These are phyloP conservation scores for Rosa lucieae DNA, from an alignment of 306 rosid genomes.

Conservation along the genomic window DNA sequence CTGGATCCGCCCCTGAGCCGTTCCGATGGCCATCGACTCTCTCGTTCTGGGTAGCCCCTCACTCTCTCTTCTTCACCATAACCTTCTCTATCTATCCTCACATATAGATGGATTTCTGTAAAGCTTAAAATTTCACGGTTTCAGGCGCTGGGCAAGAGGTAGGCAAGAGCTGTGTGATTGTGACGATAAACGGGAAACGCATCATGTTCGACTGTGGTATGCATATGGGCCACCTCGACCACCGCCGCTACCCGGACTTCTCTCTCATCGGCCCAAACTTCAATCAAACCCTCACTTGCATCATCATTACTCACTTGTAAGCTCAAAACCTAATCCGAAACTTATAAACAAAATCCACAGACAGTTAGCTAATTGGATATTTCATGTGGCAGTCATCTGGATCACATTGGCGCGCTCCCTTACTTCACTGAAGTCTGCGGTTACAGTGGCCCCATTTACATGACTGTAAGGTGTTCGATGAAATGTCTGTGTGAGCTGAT, in stretches of 20 bases:
- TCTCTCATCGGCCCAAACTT: constrained; percentile 46
- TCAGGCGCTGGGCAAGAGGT: constrained; percentile 97
- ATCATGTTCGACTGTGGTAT: constrained; percentile 97
- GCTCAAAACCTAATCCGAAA: not conserved
- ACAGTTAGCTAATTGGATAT: too few species aligned
- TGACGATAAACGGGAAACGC: constrained; percentile 73
- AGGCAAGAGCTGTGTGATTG: constrained; percentile 91
- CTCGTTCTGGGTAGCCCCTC: constrained; percentile 57
- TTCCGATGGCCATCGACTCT: constrained; percentile 50
- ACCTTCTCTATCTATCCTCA: not conserved
- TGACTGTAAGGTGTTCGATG: constrained; percentile 75
- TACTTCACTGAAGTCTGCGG: constrained; percentile 95
- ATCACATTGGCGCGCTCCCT: constrained; percentile 84
- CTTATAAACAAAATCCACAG: too few species aligned
- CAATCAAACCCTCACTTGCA: constrained; percentile 54
- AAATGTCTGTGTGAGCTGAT: constrained; percentile 29
- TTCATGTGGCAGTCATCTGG: constrained; percentile 57
- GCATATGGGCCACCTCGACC: constrained; percentile 76
- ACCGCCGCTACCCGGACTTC: constrained; percentile 80
- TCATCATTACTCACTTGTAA: constrained; percentile 90
- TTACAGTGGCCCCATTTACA: constrained; percentile 77
- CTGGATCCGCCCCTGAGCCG: too few species aligned
- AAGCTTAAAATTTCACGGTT: not conserved
- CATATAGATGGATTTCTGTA: not conserved
- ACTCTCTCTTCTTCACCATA: not conserved